A percentile compares a stretch with the other conserved stretches of the same genome.
Conservation (phyloP, 2,329 filamentous ascomycete species). For the Colletotrichum orbiculare region DNA sequence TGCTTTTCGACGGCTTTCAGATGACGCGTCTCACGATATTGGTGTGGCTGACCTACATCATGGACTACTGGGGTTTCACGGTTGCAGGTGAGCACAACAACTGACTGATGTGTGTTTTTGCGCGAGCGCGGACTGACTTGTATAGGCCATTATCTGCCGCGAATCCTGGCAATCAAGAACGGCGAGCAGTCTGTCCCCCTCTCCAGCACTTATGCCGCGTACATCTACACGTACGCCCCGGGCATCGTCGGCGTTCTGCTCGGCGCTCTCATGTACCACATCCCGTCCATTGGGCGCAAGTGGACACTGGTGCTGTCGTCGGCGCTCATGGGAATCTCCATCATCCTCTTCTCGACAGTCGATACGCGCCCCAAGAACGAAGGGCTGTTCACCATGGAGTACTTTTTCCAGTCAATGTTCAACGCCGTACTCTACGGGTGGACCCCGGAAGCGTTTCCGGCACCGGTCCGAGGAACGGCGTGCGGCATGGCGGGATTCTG, state of each 20-base stretch:
- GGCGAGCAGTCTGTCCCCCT: conserved; percentile 55
- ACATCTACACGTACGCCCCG: conserved; percentile 65
- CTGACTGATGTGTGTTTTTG: neutral
- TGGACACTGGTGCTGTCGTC: conserved; percentile 43
- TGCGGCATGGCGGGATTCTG: conserved; percentile 68
- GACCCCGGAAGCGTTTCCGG: conserved; percentile 45
- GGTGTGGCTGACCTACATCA: conserved; percentile 51
- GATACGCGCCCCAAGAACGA: conserved; percentile 42
- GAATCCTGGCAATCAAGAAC: conserved; percentile 64
- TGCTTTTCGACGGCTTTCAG: conserved; percentile 46
- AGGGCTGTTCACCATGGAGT: conserved; percentile 44
- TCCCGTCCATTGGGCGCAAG: conserved; percentile 47
- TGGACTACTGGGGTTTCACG: conserved; percentile 53
- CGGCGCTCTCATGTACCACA: conserved; percentile 58
- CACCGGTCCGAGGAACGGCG: conserved; percentile 61
- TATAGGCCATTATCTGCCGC: conserved; percentile 55
- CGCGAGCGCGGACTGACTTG: neutral
- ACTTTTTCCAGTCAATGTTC: conserved; percentile 44
- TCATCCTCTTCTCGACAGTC: conserved; percentile 42
- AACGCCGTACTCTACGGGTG: conserved; percentile 38
- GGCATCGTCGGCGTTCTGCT: conserved; percentile 62
- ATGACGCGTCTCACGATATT: conserved; percentile 50
- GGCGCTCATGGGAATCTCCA: conserved; percentile 41
- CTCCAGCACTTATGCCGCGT: conserved; percentile 60
- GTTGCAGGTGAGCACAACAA: conserved; percentile 46